phyloP scores from a whole-genome alignment of 2,329 filamentous ascomycete genomes.

The Fonsecaea nubica region DNA sequence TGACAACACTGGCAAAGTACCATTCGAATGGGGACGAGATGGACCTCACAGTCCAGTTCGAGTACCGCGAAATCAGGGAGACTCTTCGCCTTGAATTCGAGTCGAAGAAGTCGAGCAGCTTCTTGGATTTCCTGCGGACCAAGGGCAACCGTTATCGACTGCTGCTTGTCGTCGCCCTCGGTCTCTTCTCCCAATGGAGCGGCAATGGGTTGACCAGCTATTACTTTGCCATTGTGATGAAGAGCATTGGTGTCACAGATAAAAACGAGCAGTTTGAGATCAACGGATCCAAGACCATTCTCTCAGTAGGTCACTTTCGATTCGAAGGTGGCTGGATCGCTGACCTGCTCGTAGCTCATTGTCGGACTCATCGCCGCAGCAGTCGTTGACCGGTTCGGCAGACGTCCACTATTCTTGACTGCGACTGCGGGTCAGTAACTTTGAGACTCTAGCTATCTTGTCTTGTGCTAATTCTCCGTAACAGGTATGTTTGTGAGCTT shows the following conservation, averaged over 20 bases:
- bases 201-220: slow-evolving; percentile 52
- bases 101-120: slow-evolving; percentile 54
- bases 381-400: slow-evolving; percentile 62
- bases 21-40: slow-evolving; percentile 49
- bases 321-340: slow-evolving; percentile 22
- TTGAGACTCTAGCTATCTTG: no score
- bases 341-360: slow-evolving; percentile 48
- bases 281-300: slow-evolving; percentile 25
- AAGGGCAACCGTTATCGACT: slow-evolving; percentile 62
- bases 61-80: slow-evolving; percentile 70
- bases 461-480: slow-evolving; percentile 43
- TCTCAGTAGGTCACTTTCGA: slow-evolving; percentile 44
- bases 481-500: slow-evolving; percentile 50
- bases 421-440: slow-evolving; percentile 42
- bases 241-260: slow-evolving; percentile 62
- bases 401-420: slow-evolving; percentile 62
- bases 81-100: slow-evolving; percentile 63
- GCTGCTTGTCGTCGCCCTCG: slow-evolving; percentile 54
- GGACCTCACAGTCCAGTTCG: slow-evolving; percentile 65
- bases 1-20: slow-evolving; percentile 45
- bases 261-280: slow-evolving; percentile 21
- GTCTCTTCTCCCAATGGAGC: slow-evolving; percentile 54
- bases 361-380: slow-evolving; percentile 64
- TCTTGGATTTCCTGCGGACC: slow-evolving; percentile 68
- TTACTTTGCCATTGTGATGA: slow-evolving; percentile 47